These are phyloP conservation scores for Mangifera indica DNA, from an alignment of 345 rosid species.

Conservation along the genomic window DNA sequence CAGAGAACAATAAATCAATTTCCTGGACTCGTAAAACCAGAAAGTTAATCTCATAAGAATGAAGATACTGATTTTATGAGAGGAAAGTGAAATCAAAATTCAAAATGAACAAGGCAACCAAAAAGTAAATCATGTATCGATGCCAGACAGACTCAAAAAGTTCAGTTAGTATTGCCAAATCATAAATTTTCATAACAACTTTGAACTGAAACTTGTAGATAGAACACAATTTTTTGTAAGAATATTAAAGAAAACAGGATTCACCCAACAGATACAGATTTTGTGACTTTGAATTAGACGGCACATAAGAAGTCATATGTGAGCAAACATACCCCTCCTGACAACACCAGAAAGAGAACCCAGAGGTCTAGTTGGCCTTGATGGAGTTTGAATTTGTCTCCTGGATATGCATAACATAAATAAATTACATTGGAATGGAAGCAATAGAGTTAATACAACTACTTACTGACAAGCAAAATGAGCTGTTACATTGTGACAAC, in stretches of 20 bases:
- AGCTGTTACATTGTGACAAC: neutral
- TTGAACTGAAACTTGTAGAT: neutral
- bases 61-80: neutral
- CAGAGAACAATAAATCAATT: neutral
- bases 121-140: neutral
- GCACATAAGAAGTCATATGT: neutral
- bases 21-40: neutral
- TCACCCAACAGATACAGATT: neutral
- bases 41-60: neutral
- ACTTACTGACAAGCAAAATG: constrained; percentile 1
- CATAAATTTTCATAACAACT: no score
- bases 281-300: neutral
- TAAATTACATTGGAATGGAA: neutral
- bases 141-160: neutral
- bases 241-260: neutral
- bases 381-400: constrained; percentile 47
- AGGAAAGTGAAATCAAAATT: neutral
- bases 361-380: constrained; percentile 53
- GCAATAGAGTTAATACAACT: neutral
- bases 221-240: neutral
- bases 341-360: constrained; percentile 47
- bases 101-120: neutral
- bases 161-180: neutral
- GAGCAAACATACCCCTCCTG: constrained; percentile 48
- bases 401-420: constrained; percentile 29